Evolutionary conservation across 768 basidiomycete genomes (phyloP), one percentile per base, ranked within the genome.

Genomic region (Suillus brevipes): DNA sequence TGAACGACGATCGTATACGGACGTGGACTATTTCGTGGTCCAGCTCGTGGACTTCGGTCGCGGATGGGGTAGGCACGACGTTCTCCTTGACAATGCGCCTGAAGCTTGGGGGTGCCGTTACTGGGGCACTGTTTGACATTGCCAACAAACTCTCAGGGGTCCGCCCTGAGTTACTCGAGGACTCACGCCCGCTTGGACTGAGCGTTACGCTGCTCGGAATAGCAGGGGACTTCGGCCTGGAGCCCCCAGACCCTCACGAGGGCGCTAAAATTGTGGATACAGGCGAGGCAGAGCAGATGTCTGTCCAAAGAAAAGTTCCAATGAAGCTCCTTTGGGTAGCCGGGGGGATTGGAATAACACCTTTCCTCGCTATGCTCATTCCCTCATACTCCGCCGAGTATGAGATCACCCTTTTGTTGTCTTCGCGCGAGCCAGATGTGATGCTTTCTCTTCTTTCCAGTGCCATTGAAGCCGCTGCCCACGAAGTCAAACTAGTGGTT

Each of bases 271-370:
- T 34, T 10, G 49, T n/a, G 14, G 23, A n/a, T 34, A 12, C n/a
- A 40, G 5, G 50, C 6, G 50, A 37, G 25, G 52, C 20, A 58
- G 60, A 55, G 34, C 36, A 18, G 3, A 9, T 6, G 20, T 36
- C 38, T 6, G 23, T 47, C 28, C 18, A 4, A 52, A 37, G 16
- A 18, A 0, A 28, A 5, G 55, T 49, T 20, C 61, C 55, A 34
- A 61, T 49, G 28, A 78, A 77, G 55, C 72, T 85, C 61, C 69
- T 88, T 49, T 89, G 85, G 86, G 65, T 85, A 18, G 87, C 87
- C 0, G 87, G 87, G 25, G 88, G 88, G 1, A 89, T 89, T 61
- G 88, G 89, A 3, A 65, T 89, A 55, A 89, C 88, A 18, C 88
- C 87, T 0, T 90, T 87, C 74, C 72, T 90, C 37, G 83, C 82